phyloP scores from a whole-genome alignment of 1,139 yeast genomes.

The Saccharomyces pastorianus region DNA sequence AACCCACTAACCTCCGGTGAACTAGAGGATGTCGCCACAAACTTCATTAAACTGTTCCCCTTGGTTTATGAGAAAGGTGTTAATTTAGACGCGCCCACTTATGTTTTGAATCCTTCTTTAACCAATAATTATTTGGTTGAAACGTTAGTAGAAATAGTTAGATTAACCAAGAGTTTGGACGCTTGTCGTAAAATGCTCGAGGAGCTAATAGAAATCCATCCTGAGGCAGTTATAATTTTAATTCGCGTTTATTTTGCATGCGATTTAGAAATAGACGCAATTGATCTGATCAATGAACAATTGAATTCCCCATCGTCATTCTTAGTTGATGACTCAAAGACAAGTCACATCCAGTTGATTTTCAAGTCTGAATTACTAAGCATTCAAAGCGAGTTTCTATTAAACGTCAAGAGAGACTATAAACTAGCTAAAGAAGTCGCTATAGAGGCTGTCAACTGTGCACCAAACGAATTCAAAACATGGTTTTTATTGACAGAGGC shows the following conservation, averaged over 20 bases:
- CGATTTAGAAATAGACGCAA: constrained; percentile 76
- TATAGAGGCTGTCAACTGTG: constrained; percentile 70
- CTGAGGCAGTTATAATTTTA: constrained; percentile 54
- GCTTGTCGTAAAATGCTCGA: constrained; percentile 53
- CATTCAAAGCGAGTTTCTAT: constrained; percentile 67
- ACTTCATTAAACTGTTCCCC: constrained; percentile 45
- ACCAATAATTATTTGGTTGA: constrained; percentile 80
- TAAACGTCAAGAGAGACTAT: constrained; percentile 51
- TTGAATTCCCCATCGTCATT: constrained; percentile 31
- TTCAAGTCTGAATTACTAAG: constrained; percentile 29
- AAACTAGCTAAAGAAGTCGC: constrained; percentile 77
- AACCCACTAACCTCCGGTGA: constrained; percentile 54
- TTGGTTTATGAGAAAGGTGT: constrained; percentile 62
- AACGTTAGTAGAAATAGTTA: constrained; percentile 63
- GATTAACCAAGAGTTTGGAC: constrained; percentile 61
- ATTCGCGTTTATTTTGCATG: constrained; percentile 47
- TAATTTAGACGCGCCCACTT: constrained; percentile 54
- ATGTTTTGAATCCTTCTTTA: constrained; percentile 43
- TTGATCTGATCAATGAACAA: constrained; percentile 55
- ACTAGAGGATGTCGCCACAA: constrained; percentile 33
- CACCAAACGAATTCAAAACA: constrained; percentile 86
- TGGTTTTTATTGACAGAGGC: constrained; percentile 78
- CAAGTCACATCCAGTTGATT: constrained; percentile 9
- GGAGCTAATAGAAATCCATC: constrained; percentile 20
- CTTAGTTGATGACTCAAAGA: constrained; percentile 41